Evolutionary conservation across 140 eudicot genomes (phyloP).

Genomic region (Ambrosia hybrid): DNA sequence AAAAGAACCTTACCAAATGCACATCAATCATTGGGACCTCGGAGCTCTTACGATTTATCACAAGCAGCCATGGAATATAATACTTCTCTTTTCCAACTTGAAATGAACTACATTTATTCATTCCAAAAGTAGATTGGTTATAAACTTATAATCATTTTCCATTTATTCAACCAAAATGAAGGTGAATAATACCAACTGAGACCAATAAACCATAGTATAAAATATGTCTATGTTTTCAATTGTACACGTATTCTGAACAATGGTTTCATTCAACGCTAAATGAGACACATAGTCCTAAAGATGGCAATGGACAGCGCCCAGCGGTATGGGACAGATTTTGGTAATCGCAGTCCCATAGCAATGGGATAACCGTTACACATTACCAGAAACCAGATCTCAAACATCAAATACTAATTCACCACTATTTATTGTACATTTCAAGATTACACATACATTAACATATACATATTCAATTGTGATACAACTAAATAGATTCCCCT

Average conservation of each 20-base stretch:
- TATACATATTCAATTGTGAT: too few species aligned
- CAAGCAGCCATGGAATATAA: slow-evolving; percentile 86
- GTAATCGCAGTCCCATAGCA: not conserved
- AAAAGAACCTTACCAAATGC: slow-evolving; percentile 65
- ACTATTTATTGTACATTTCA: too few species aligned
- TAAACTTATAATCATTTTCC: not conserved
- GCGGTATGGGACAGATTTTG: not conserved
- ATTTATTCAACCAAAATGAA: slow-evolving; percentile 3
- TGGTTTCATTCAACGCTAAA: not conserved
- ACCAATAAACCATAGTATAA: not conserved
- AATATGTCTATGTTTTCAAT: not conserved
- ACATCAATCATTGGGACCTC: slow-evolving; percentile 98
- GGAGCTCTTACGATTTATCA: slow-evolving; percentile 75
- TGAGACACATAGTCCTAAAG: not conserved
- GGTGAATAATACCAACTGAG: not conserved
- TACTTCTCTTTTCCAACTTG: slow-evolving; percentile 98
- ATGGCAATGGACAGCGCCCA: not conserved
- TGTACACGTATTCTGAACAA: not conserved
- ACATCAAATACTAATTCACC: too few species aligned
- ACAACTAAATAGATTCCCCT: too few species aligned
- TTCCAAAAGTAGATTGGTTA: slow-evolving; percentile 10
- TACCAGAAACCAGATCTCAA: not conserved
- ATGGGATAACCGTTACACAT: not conserved
- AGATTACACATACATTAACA: too few species aligned
- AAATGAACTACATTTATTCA: slow-evolving; percentile 69